Conservation (phyloP, 2,329 filamentous ascomycete genomes). For the Rhynchosporium secalis region DNA sequence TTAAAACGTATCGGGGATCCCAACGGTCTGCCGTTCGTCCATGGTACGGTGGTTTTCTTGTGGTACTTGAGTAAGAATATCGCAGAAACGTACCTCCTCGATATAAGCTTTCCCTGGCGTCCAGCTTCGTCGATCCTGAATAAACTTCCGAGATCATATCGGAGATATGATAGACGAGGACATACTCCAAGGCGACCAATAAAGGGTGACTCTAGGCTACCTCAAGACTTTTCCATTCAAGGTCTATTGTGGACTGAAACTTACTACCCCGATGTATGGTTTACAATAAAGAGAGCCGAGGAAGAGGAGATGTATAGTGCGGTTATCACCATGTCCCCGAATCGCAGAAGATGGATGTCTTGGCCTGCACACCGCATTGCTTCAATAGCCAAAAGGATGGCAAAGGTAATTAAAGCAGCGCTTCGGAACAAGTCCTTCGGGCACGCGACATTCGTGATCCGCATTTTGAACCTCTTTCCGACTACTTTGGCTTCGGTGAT, state of each 20-base stretch:
- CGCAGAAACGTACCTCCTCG: too few relatives aligned
- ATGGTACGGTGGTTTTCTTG: constrained; percentile 36
- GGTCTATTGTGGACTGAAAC: constrained; percentile 32
- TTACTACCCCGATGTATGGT: constrained; percentile 34
- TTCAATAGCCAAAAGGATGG: neutral
- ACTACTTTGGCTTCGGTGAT: neutral
- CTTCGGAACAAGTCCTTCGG: neutral
- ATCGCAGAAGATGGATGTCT: too few relatives aligned
- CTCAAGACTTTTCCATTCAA: constrained; percentile 37
- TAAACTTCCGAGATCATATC: too few relatives aligned
- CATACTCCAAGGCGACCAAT: constrained; percentile 28
- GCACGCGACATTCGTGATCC: neutral
- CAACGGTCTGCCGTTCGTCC: constrained; percentile 36
- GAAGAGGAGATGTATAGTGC: too few relatives aligned
- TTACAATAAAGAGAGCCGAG: constrained; percentile 8
- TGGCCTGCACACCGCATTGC: neutral
- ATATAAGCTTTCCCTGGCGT: too few relatives aligned
- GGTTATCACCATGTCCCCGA: too few relatives aligned
- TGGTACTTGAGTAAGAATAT: too few relatives aligned
- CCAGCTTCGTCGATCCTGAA: too few relatives aligned
- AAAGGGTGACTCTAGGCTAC: constrained; percentile 32
- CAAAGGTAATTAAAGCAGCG: neutral
- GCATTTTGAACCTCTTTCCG: neutral
- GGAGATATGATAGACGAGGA: constrained; percentile 23
- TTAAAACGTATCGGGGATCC: constrained; percentile 33